Evolutionary conservation across 2,329 filamentous ascomycete species (phyloP).

Genomic region (Arthrobotrys megalospora): DNA sequence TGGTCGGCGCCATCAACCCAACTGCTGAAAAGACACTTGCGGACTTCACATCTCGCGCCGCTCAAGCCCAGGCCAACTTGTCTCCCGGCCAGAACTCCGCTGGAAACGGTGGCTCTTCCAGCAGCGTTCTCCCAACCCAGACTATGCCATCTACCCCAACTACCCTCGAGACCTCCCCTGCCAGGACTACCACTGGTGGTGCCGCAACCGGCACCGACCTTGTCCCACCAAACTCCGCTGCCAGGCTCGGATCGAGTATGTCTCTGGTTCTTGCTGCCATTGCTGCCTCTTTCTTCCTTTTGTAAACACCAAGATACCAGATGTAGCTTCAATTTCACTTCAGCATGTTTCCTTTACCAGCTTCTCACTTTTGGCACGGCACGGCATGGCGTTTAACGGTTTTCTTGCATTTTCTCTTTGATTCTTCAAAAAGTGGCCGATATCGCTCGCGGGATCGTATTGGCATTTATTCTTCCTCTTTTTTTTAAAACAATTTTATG

Average conservation of each 20-base stretch:
- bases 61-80: conserved; percentile 67
- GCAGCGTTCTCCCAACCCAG: conserved; percentile 36
- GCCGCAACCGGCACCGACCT: conserved; percentile 25
- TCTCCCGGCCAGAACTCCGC: conserved; percentile 66
- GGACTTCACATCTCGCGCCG: conserved; percentile 66
- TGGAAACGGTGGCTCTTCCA: conserved; percentile 46
- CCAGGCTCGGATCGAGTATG: conserved; percentile 48
- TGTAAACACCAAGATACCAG: conserved; percentile 43
- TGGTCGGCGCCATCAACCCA: conserved; percentile 83
- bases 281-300: conserved; percentile 60
- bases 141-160: conserved; percentile 44
- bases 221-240: conserved; percentile 40
- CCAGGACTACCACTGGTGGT: conserved; percentile 1
- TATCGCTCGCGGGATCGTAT: conserved; percentile 26
- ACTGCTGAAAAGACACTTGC: conserved; percentile 60
- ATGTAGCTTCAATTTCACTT: conserved; percentile 42
- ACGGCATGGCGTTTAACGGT: conserved; percentile 45
- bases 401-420: conserved; percentile 42
- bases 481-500: conserved; percentile 9
- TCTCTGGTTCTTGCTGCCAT: conserved; percentile 58
- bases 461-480: conserved; percentile 23
- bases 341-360: conserved; percentile 50
- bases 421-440: conserved; percentile 33
- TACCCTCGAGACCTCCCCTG: conserved; percentile 22
- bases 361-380: conserved; percentile 15